Evolutionary conservation across 805 yeast species (phyloP).

Genomic region (Starmera pachycereana): DNA sequence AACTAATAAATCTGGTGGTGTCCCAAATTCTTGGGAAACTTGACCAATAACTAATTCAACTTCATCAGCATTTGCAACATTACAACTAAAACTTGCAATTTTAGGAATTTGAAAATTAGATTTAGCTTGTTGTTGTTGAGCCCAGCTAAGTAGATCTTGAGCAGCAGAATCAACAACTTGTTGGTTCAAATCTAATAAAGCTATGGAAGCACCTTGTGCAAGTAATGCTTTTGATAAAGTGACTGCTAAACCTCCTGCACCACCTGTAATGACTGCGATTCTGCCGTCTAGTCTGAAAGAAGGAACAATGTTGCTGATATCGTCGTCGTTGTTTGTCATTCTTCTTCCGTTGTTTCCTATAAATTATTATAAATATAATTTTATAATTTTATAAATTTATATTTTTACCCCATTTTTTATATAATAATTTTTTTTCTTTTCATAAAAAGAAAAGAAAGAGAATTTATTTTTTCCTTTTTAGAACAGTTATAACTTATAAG

Average conservation of each 20-base stretch:
- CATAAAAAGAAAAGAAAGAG: too few relatives aligned
- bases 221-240: slow-evolving; percentile 56
- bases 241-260: slow-evolving; percentile 35
- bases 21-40: slow-evolving; percentile 47
- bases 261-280: slow-evolving; percentile 12
- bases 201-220: slow-evolving; percentile 71
- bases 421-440: too few relatives aligned
- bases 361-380: too few relatives aligned
- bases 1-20: slow-evolving; percentile 53
- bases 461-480: too few relatives aligned
- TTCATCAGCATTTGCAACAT: slow-evolving; percentile 52
- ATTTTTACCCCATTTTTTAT: too few relatives aligned
- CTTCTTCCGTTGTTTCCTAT: too few relatives aligned
- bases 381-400: too few relatives aligned
- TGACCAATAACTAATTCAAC: slow-evolving; percentile 47
- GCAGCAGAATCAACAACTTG: slow-evolving; percentile 50
- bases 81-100: slow-evolving; percentile 60
- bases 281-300: slow-evolving; percentile 38
- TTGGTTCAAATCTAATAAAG: slow-evolving; percentile 58
- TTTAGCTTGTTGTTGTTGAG: slow-evolving; percentile 19
- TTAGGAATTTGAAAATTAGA: too few relatives aligned
- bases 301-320: slow-evolving; percentile 31
- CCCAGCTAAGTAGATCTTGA: slow-evolving; percentile 39
- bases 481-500: too few relatives aligned
- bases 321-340: slow-evolving; percentile 2